Conservation (phyloP, 306 rosid species). For the Glycyrrhiza uralensis region DNA sequence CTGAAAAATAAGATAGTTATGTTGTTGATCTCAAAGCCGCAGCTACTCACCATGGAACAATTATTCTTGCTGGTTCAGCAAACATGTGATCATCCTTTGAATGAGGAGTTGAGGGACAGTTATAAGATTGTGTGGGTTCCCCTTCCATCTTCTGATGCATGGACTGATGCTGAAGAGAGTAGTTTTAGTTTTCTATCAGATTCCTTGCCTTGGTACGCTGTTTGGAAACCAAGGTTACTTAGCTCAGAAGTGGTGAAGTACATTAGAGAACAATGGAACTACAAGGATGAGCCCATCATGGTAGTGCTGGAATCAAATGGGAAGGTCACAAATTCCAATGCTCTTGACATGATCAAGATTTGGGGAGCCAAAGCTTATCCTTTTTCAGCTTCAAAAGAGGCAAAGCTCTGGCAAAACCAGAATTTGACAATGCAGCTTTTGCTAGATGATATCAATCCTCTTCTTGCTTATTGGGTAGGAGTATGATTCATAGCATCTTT, state of each 20-base stretch:
- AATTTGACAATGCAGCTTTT: slow-evolving; percentile 49
- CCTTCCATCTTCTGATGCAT: no score
- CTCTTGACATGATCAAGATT: no score
- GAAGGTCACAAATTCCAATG: no score
- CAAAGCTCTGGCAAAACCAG: no score
- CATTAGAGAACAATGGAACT: slow-evolving; percentile 51
- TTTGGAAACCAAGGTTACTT: slow-evolving; percentile 50
- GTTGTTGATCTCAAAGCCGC: no score
- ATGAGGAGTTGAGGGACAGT: slow-evolving; percentile 27
- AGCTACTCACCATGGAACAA: slow-evolving; percentile 32
- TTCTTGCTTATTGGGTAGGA: slow-evolving; percentile 54
- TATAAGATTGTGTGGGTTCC: slow-evolving; percentile 65
- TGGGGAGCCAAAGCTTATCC: no score
- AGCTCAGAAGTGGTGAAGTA: slow-evolving; percentile 39
- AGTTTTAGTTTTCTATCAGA: no score
- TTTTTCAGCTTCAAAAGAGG: no score
- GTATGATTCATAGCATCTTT: slow-evolving; percentile 8
- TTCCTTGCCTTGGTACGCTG: slow-evolving; percentile 57
- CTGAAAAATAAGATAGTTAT: slow-evolving; percentile 48
- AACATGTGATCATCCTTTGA: slow-evolving; percentile 50
- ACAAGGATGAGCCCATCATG: slow-evolving; percentile 41
- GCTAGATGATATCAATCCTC: slow-evolving; percentile 39
- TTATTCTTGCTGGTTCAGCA: slow-evolving; percentile 53
- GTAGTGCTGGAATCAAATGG: slow-evolving; percentile 53
- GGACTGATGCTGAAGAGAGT: no score